phyloP scores from a whole-genome alignment of 441 rosid genomes.

The Bocquillonia castaneifolia region DNA sequence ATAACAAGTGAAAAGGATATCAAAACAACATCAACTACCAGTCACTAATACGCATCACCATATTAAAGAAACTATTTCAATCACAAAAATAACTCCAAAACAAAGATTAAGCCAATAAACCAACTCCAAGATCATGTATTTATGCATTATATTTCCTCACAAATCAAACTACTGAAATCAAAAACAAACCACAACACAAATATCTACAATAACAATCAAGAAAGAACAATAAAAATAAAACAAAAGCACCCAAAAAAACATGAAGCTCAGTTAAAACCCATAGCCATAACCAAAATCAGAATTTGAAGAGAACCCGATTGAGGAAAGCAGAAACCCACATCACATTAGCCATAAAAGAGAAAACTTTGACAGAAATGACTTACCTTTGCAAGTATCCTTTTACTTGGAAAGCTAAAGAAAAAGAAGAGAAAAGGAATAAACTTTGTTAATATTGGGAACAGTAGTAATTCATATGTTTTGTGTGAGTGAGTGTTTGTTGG shows the following conservation, averaged over 20 bases:
- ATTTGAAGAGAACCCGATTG: conserved; percentile 29
- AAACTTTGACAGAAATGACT: conserved; percentile 4
- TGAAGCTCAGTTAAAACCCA: conserved; percentile 17
- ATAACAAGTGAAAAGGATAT: background rate
- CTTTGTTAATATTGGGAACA: too few relatives aligned
- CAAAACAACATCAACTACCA: background rate
- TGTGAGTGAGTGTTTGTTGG: background rate
- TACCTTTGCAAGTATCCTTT: conserved; percentile 3
- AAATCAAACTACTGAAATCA: conserved; percentile 2
- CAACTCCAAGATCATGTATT: background rate
- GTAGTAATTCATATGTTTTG: background rate
- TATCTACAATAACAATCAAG: background rate
- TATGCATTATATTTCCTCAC: background rate
- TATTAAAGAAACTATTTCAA: background rate
- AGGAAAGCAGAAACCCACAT: conserved; percentile 28
- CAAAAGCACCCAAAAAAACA: conserved; percentile 16
- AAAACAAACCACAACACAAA: background rate
- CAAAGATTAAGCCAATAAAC: background rate
- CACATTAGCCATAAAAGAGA: background rate
- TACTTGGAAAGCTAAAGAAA: too few relatives aligned
- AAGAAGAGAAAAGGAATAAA: background rate
- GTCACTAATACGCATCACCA: conserved; percentile 7
- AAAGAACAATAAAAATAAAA: background rate
- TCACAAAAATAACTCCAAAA: background rate
- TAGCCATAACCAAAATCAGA: conserved; percentile 22